A percentile compares a stretch with the other conserved stretches of the same genome.
phyloP scores from a whole-genome alignment of 2,329 filamentous ascomycete species.

The Botrytis byssoidea region DNA sequence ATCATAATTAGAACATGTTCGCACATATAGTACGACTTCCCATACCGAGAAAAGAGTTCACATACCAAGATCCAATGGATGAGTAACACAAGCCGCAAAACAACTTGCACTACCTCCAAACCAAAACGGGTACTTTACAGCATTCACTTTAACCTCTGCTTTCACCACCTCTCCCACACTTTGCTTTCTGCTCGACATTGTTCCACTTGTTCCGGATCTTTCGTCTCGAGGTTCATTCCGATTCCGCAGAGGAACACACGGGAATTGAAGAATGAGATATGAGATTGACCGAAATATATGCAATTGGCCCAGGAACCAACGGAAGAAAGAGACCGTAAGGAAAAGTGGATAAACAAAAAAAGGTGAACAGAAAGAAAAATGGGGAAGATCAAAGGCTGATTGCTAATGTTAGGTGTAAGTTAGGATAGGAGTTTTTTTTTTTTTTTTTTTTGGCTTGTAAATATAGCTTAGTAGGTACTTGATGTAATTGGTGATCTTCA shows the following conservation, averaged over 20 bases:
- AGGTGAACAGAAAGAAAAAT: conserved; percentile 18
- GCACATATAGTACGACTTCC: neutral
- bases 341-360: conserved; percentile 19
- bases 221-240: conserved; percentile 28
- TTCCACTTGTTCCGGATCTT: conserved; percentile 29
- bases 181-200: conserved; percentile 24
- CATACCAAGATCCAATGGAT: conserved; percentile 88
- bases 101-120: conserved; percentile 95
- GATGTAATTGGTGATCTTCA: neutral
- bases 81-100: conserved; percentile 86
- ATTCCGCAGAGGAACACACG: neutral
- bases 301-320: conserved; percentile 9
- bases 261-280: neutral
- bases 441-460: conserved; percentile 7
- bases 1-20: conserved; percentile 5
- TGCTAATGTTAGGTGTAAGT: neutral
- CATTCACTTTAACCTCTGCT: conserved; percentile 31
- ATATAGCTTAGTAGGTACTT: neutral
- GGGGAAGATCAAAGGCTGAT: conserved; percentile 17
- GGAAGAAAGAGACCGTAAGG: neutral
- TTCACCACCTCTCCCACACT: conserved; percentile 18
- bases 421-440: neutral
- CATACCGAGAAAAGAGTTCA: conserved; percentile 12
- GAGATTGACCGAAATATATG: neutral
- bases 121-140: conserved; percentile 74